phyloP scores from a whole-genome alignment of 208 protist species.

The Tritrichomonas musculus region DNA sequence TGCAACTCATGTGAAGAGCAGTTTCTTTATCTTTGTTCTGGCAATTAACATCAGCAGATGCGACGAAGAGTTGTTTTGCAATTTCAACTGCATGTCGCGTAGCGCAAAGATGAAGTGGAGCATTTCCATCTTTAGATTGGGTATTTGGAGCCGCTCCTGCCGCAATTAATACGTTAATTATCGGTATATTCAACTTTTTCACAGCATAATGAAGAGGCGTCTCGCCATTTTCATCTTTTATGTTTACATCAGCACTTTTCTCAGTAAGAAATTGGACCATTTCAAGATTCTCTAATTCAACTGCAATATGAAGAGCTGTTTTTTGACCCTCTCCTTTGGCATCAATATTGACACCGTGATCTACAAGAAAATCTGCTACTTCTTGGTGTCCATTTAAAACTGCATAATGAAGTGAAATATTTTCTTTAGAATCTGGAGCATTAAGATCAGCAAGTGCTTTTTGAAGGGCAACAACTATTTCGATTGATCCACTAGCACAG shows the following conservation, averaged over 20 bases:
- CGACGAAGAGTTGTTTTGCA: not conserved
- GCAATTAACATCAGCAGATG: not conserved
- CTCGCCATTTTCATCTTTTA: not conserved
- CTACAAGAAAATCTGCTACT: constrained; percentile 1
- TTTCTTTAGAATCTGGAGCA: not conserved
- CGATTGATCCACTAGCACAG: not conserved
- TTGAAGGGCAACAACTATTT: not conserved
- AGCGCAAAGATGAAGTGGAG: not conserved
- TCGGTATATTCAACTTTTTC: not conserved
- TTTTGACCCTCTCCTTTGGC: not conserved
- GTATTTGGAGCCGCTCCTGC: not conserved
- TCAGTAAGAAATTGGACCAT: not conserved
- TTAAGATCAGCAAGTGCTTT: constrained; percentile 34
- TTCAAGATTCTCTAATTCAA: not conserved
- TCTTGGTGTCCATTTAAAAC: not conserved
- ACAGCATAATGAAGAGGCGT: constrained; percentile 33
- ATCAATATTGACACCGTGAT: not conserved
- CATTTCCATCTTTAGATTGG: not conserved
- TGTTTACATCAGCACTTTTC: not conserved
- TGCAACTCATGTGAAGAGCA: not conserved
- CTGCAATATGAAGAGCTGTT: not conserved
- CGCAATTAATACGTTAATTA: not conserved
- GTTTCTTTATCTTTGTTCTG: not conserved
- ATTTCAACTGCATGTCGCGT: not conserved
- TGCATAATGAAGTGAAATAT: constrained; percentile 15